Conservation (phyloP, 139 green algal genomes). For the Coelastrella sp. region DNA sequence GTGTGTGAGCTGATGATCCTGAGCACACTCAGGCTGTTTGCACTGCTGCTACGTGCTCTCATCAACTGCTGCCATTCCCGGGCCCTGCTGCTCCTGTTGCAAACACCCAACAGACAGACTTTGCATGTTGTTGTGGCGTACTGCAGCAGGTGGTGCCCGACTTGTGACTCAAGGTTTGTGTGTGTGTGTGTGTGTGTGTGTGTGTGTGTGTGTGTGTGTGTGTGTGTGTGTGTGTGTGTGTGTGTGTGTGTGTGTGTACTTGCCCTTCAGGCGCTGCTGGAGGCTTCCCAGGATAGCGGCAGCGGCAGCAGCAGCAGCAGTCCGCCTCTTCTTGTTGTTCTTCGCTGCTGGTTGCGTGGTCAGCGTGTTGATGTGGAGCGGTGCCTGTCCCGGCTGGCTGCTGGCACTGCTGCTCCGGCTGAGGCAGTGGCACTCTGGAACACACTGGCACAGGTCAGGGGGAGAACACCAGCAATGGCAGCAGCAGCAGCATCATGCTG, state of each 20-base stretch:
- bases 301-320: slow-evolving; percentile 27
- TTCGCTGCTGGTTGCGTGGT: slow-evolving; percentile 34
- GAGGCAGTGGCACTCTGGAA: slow-evolving; percentile 76
- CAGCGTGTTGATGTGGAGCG: slow-evolving; percentile 82
- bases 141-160: no score
- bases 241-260: background rate
- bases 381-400: slow-evolving; percentile 75
- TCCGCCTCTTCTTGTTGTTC: background rate
- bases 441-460: slow-evolving; percentile 42
- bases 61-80: background rate
- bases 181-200: background rate
- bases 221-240: no score
- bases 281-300: background rate
- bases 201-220: background rate
- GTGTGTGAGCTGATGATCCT: background rate
- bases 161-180: background rate
- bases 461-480: background rate
- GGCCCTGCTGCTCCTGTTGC: no score
- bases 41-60: no score
- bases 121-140: no score
- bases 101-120: no score
- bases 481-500: background rate
- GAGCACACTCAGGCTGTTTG: background rate
- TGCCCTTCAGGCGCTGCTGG: slow-evolving; percentile 3
- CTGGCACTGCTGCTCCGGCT: slow-evolving; percentile 78